Base-by-base conservation (phyloP, 2,329 filamentous ascomycete genomes). In the Aureobasidium sp. region DNA sequence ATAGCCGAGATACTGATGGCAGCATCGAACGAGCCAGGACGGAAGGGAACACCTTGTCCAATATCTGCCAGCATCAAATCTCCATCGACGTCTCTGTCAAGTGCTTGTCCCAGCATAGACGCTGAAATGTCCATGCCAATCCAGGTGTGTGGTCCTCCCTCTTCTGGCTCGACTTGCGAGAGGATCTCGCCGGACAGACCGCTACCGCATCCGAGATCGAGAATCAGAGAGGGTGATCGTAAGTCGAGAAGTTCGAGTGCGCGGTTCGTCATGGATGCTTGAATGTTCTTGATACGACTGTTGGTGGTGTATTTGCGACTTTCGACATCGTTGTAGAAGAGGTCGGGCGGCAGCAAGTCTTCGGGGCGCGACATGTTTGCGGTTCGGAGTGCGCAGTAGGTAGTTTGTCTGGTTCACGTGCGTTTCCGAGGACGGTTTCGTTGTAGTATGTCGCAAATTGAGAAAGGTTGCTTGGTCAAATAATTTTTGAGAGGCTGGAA, bases 271-370 rank as follows among this genome's bases (percentile, higher is more conserved):
- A 99, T 99, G 65, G 86, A 84, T 0, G 92, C 89, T 76, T 99
- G 94, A 69, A 99, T 96, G 68, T 90, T 91, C 71, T 94, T 90
- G 72, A 99, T 97, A 66, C 94, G 91, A 5, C 91, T 96, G 66
- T 87, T 93, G 5, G 93, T 97, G 9, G 94, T 97, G 80, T 99
- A 99, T 81, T 97, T 97, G 73, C 90, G 88, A 36, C 94, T 93
- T 81, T 97, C 93, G 75, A 82, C 81, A 78, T 97, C 93, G 80
- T 97, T 88, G 82, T 99, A 99, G 81, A 96, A 95, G 72, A 97
- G 88, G 78, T 99, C 94, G 66, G 94, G 93, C 55, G 92, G 90
- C 73, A 97, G 86, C 67, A 85, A 89, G 78, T 99, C 94, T 81
- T 99, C 94, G 66, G 94, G 94, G 68, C 94, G 91, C 72, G 94